Evolutionary conservation across 2,329 filamentous ascomycete genomes (phyloP).

Genomic region (Colletotrichum siamense): DNA sequence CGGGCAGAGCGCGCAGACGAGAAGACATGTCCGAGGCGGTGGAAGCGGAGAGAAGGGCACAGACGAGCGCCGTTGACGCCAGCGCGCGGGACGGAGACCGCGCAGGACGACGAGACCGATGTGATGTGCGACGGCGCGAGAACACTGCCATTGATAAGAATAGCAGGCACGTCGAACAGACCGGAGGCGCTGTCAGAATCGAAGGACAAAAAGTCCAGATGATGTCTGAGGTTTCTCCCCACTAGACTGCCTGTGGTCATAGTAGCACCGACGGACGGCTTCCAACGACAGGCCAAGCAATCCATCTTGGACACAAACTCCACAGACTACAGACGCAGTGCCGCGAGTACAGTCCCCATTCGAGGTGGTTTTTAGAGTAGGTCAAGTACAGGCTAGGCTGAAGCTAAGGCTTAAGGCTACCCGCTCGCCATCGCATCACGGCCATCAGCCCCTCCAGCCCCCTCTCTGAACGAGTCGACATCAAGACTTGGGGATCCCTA

Average conservation of each 20-base stretch:
- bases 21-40: constrained; percentile 4
- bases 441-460: constrained; percentile 2
- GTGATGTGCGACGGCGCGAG: not conserved
- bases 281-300: not conserved
- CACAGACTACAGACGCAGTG: not conserved
- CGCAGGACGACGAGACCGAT: not conserved
- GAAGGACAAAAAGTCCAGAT: not conserved
- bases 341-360: not conserved
- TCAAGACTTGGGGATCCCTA: not conserved
- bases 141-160: not conserved
- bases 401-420: not conserved
- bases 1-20: not conserved
- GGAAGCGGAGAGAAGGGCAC: constrained; percentile 21
- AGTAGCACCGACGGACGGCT: not conserved
- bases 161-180: not conserved
- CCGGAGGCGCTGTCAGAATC: not conserved
- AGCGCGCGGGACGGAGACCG: constrained; percentile 8
- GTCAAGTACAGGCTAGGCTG: not conserved
- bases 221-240: constrained; percentile 2
- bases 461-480: not conserved
- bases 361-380: not conserved
- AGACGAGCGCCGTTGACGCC: constrained; percentile 9
- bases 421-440: not conserved
- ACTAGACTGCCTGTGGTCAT: not conserved
- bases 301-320: not conserved